These are phyloP conservation scores for Euryodendron excelsum DNA, from an alignment of 148 eudicot species.

Conservation along the genomic window DNA sequence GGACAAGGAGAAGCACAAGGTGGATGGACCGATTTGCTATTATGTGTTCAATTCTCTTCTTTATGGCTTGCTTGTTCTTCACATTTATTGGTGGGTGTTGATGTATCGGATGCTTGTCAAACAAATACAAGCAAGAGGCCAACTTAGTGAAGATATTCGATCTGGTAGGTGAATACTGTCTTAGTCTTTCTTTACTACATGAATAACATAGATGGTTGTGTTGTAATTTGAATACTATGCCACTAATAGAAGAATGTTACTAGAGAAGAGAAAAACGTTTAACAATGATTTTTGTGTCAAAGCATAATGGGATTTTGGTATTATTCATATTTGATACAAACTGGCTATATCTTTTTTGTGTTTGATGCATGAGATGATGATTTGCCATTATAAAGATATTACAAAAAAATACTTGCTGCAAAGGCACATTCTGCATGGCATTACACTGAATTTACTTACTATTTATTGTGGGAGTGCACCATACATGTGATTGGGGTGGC, in stretches of 20 bases:
- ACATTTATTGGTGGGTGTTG: constrained; percentile 94
- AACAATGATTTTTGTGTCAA: background rate
- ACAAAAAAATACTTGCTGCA: background rate
- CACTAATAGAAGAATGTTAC: background rate
- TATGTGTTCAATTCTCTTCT: constrained; percentile 87
- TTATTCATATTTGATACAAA: background rate
- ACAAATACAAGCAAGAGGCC: constrained; percentile 90
- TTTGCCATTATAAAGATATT: background rate
- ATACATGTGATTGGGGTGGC: no score
- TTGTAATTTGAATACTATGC: background rate
- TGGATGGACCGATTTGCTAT: constrained; percentile 79
- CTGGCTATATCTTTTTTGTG: background rate
- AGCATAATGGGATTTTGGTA: no score
- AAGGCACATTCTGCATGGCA: background rate
- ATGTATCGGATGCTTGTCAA: constrained; percentile 90
- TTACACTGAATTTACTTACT: no score
- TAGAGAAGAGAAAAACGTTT: background rate
- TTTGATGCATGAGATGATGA: background rate
- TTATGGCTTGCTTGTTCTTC: constrained; percentile 74
- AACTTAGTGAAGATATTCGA: constrained; percentile 89
- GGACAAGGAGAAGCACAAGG: constrained; percentile 72
- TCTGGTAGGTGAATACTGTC: constrained; percentile 60
- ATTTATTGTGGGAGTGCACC: no score
- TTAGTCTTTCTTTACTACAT: background rate
- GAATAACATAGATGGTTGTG: background rate